These are phyloP conservation scores for Parafenestella ontariensis DNA, from an alignment of 2,329 filamentous ascomycete species.

Conservation along the genomic window DNA sequence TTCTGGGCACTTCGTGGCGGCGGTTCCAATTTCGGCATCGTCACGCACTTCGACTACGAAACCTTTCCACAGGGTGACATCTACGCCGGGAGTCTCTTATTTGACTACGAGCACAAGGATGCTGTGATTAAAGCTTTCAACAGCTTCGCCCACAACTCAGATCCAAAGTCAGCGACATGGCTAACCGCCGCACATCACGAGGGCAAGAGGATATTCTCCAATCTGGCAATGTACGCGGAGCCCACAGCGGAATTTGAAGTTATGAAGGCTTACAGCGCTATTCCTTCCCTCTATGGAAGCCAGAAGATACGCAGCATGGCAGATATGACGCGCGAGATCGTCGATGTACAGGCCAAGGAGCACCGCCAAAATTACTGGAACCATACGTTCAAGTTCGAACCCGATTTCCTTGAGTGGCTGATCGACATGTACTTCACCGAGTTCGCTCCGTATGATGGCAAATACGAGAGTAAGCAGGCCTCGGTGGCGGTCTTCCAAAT, in stretches of 20 bases:
- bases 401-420: slow-evolving; percentile 26
- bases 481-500: slow-evolving; percentile 17
- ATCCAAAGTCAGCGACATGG: slow-evolving; percentile 12
- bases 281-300: slow-evolving; percentile 11
- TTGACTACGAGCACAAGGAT: slow-evolving; percentile 7
- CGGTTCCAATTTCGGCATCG: slow-evolving; percentile 39
- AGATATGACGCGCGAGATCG: slow-evolving; percentile 34
- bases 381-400: slow-evolving; percentile 27
- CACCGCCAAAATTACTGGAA: slow-evolving; percentile 34
- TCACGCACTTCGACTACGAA: slow-evolving; percentile 30
- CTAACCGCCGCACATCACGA: not conserved
- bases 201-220: slow-evolving; percentile 4
- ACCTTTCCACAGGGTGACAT: slow-evolving; percentile 20
- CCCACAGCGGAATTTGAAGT: not conserved
- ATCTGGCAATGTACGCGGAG: slow-evolving; percentile 8
- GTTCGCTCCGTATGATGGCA: slow-evolving; percentile 15
- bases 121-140: slow-evolving; percentile 8
- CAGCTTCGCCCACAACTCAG: slow-evolving; percentile 6
- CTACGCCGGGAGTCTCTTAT: slow-evolving; percentile 9
- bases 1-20: slow-evolving; percentile 46
- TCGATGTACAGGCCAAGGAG: slow-evolving; percentile 43
- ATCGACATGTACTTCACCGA: slow-evolving; percentile 22
- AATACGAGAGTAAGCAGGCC: slow-evolving; percentile 9
- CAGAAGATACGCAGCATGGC: slow-evolving; percentile 12
- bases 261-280: slow-evolving; percentile 5